Evolutionary conservation across 768 basidiomycete species (phyloP).

Genomic region (Macrolepiota fuliginosa): DNA sequence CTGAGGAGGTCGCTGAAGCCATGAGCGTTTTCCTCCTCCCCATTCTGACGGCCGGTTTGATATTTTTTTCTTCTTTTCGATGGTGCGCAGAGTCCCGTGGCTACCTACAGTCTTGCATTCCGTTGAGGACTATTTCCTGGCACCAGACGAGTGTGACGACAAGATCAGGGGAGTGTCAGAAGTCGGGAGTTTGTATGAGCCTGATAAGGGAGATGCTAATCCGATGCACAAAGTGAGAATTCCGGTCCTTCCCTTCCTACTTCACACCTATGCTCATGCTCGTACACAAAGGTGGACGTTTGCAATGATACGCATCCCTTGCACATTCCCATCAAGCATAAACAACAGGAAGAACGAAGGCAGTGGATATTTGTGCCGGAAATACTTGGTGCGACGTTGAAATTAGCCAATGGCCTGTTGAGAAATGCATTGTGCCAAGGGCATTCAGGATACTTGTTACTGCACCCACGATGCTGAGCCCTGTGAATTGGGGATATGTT

Average conservation of each 20-base stretch:
- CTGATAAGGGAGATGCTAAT: slow-evolving; percentile 46
- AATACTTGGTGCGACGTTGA: slow-evolving; percentile 33
- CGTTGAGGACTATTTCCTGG: slow-evolving; percentile 33
- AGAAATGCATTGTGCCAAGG: slow-evolving; percentile 41
- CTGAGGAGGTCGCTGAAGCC: slow-evolving; percentile 60
- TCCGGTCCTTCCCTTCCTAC: not conserved
- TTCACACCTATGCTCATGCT: not conserved
- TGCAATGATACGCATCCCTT: slow-evolving; percentile 2
- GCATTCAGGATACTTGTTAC: slow-evolving; percentile 61
- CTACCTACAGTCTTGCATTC: slow-evolving; percentile 40
- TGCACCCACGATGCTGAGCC: slow-evolving; percentile 50
- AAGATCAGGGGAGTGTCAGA: slow-evolving; percentile 42
- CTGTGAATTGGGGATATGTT: slow-evolving; percentile 49
- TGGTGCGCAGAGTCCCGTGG: slow-evolving; percentile 42
- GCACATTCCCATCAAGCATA: slow-evolving; percentile 15
- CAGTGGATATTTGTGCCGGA: slow-evolving; percentile 27
- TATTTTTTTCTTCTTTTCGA: too few relatives aligned
- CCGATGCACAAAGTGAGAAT: slow-evolving; percentile 42
- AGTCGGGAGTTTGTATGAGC: slow-evolving; percentile 48
- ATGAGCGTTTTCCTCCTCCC: slow-evolving; percentile 40
- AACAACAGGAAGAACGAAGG: slow-evolving; percentile 12
- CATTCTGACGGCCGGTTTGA: not conserved
- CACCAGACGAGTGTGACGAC: slow-evolving; percentile 24
- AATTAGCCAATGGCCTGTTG: slow-evolving; percentile 38
- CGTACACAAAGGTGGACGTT: slow-evolving; percentile 17